These are phyloP conservation scores for Lojkania enalia DNA, from an alignment of 2,329 filamentous ascomycete species.

Conservation along the genomic window DNA sequence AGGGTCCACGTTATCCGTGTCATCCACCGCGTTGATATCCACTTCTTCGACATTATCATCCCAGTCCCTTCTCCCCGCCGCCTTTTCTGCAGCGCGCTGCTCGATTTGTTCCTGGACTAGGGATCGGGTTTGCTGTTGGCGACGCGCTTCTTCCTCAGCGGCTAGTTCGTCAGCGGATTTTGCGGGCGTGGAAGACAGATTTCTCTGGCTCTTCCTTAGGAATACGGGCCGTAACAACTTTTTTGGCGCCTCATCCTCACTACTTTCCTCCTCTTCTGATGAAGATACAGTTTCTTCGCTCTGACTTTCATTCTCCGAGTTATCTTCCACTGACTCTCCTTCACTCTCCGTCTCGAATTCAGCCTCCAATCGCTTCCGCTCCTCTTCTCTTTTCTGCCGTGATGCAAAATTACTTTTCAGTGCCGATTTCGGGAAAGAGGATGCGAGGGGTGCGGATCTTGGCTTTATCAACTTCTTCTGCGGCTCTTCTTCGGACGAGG, in stretches of 20 bases:
- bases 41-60: constrained; percentile 69
- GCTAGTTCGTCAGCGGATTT: constrained; percentile 47
- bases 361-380: constrained; percentile 46
- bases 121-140: constrained; percentile 72
- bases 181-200: constrained; percentile 36
- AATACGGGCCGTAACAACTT: constrained; percentile 68
- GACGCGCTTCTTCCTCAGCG: constrained; percentile 59
- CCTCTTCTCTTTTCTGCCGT: constrained; percentile 34
- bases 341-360: constrained; percentile 63
- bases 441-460: constrained; percentile 45
- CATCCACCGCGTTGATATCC: constrained; percentile 77
- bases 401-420: constrained; percentile 50
- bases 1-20: constrained; percentile 83
- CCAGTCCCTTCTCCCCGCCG: constrained; percentile 81
- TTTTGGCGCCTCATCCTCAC: constrained; percentile 60
- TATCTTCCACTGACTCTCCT: constrained; percentile 20
- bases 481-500: constrained; percentile 56
- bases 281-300: constrained; percentile 40
- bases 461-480: background rate
- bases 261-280: constrained; percentile 61
- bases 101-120: constrained; percentile 88
- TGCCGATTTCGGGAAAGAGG: constrained; percentile 52
- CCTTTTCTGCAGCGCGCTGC: constrained; percentile 74
- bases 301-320: constrained; percentile 23
- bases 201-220: constrained; percentile 65